Evolutionary conservation across 768 basidiomycete species (phyloP).

Genomic region (Lactarius sanguifluus): DNA sequence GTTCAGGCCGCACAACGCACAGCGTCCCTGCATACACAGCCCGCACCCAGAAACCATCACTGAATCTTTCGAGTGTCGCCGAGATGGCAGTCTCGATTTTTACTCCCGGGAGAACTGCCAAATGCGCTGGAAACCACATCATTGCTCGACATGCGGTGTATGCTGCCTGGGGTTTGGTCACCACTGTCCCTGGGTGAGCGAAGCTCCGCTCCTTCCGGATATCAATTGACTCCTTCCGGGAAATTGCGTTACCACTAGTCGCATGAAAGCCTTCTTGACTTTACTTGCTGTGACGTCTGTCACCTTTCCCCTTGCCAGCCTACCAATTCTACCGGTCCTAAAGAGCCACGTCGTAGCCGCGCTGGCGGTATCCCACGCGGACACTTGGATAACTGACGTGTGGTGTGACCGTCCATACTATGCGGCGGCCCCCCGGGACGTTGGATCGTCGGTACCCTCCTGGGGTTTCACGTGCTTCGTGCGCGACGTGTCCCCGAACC

Average conservation of each 20-base stretch:
- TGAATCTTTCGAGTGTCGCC: slow-evolving; percentile 29
- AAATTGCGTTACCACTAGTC: slow-evolving; percentile 29
- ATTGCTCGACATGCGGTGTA: slow-evolving; percentile 31
- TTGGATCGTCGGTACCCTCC: slow-evolving; percentile 27
- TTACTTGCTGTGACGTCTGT: slow-evolving; percentile 29
- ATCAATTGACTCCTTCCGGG: slow-evolving; percentile 5
- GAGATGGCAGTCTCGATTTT: slow-evolving; percentile 27
- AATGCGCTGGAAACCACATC: slow-evolving; percentile 31
- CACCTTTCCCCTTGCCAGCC: slow-evolving; percentile 23
- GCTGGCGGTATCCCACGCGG: slow-evolving; percentile 26
- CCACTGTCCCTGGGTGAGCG: slow-evolving; percentile 32
- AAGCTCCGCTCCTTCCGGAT: neutral
- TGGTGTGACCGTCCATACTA: slow-evolving; percentile 31
- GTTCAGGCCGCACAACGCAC: slow-evolving; percentile 27
- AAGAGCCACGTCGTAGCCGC: slow-evolving; percentile 23
- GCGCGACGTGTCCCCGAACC: slow-evolving; percentile 12
- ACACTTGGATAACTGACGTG: slow-evolving; percentile 22
- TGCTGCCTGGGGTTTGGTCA: slow-evolving; percentile 33
- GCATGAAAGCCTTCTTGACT: slow-evolving; percentile 27
- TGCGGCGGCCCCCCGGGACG: slow-evolving; percentile 30
- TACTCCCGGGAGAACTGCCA: slow-evolving; percentile 27
- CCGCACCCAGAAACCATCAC: slow-evolving; percentile 30
- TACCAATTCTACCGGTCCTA: slow-evolving; percentile 22
- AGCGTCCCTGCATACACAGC: slow-evolving; percentile 32
- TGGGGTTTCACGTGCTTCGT: slow-evolving; percentile 27